Percentiles rank a stretch among this genome's conserved stretches.
phyloP scores from a whole-genome alignment of 108 stramenopile genomes.

The Seminavis robusta region DNA sequence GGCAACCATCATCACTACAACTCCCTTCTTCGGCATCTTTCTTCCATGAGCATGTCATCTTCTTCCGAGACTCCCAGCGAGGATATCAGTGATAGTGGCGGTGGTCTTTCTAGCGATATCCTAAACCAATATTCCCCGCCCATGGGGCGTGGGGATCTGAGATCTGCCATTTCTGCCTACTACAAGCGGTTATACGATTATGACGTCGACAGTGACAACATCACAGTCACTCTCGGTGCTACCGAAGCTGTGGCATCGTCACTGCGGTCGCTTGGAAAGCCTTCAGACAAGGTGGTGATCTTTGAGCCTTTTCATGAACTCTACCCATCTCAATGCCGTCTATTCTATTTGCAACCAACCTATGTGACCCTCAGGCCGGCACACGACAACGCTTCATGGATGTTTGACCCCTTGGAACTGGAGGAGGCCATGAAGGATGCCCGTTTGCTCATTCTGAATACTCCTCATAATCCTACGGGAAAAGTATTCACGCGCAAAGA shows the following conservation, averaged over 20 bases:
- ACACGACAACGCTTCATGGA: conserved; percentile 29
- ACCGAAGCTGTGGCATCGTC: conserved; percentile 70
- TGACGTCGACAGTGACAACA: conserved; percentile 34
- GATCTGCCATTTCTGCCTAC: conserved; percentile 42
- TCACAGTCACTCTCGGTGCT: conserved; percentile 70
- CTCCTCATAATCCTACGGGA: conserved; percentile 96
- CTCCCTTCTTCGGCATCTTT: conserved; percentile 2
- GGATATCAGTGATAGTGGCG: no score
- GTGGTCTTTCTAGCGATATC: no score
- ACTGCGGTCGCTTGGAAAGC: conserved; percentile 53
- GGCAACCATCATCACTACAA: no score
- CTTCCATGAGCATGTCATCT: conserved; percentile 10
- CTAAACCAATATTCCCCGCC: conserved; percentile 75
- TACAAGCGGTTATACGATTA: conserved; percentile 57
- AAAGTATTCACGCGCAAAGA: conserved; percentile 79
- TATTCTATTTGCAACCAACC: conserved; percentile 58
- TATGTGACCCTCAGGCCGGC: conserved; percentile 41
- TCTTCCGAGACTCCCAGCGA: no score
- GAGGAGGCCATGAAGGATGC: conserved; percentile 45
- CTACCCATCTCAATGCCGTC: conserved; percentile 60
- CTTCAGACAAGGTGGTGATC: conserved; percentile 65
- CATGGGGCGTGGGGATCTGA: conserved; percentile 56
- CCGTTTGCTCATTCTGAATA: conserved; percentile 79
- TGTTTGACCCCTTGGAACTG: conserved; percentile 46
- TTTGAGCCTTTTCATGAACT: conserved; percentile 78